Conservation (phyloP, 2,329 filamentous ascomycete genomes). For the Lasiodiplodia sp. region DNA sequence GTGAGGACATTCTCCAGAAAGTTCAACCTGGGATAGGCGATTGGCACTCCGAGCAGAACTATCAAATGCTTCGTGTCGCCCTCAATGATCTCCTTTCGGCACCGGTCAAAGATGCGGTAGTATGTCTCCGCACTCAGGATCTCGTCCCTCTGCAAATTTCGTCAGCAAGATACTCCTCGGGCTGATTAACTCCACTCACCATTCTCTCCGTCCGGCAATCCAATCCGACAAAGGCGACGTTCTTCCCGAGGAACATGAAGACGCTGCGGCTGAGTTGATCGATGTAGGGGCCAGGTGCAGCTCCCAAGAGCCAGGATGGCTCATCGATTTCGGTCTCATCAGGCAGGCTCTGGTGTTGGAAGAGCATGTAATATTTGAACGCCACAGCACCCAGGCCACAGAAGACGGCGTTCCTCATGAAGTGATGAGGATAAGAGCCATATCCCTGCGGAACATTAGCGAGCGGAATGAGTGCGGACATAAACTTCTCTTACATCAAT, state of each 20-base stretch:
- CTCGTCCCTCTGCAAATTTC: constrained; percentile 64
- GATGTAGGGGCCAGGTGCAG: constrained; percentile 86
- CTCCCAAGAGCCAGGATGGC: constrained; percentile 88
- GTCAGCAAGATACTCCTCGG: constrained; percentile 33
- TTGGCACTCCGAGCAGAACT: constrained; percentile 78
- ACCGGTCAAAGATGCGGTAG: constrained; percentile 84
- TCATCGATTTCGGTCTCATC: constrained; percentile 84
- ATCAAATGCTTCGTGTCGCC: constrained; percentile 90
- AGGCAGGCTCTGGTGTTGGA: constrained; percentile 90
- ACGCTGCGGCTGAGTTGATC: constrained; percentile 82
- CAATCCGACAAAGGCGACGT: constrained; percentile 82
- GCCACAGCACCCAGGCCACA: constrained; percentile 87
- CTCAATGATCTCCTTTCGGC: constrained; percentile 80
- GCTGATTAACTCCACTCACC: constrained; percentile 27
- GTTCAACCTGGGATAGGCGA: constrained; percentile 56
- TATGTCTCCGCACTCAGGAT: constrained; percentile 83
- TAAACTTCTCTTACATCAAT: constrained; percentile 47
- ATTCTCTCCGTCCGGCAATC: constrained; percentile 93
- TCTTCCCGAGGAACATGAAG: constrained; percentile 82
- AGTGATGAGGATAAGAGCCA: constrained; percentile 89
- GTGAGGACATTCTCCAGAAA: constrained; percentile 76
- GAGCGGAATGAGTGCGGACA: constrained; percentile 37
- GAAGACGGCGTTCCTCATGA: constrained; percentile 91
- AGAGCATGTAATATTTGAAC: constrained; percentile 99
- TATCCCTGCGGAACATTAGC: constrained; percentile 64